A percentile compares a stretch with the other conserved stretches of the same genome.
Evolutionary conservation across 1,284 basidiomycete species (phyloP).

Genomic region (Ceratobasidium sp.): DNA sequence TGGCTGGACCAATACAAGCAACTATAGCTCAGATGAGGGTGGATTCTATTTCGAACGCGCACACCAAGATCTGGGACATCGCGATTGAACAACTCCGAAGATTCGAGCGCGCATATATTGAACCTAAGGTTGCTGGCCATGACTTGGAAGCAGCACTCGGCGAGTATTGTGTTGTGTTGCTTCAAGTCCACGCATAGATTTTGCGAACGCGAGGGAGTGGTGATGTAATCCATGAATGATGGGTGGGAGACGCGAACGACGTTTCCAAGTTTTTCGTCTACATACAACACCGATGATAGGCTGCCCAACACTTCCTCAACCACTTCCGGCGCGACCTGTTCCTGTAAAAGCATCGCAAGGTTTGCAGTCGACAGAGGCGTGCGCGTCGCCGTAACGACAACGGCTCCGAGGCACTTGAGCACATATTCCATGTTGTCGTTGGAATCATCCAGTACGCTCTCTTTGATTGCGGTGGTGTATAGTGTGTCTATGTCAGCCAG

Average conservation of each 20-base stretch:
- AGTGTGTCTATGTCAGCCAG: not conserved
- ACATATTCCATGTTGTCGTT: not conserved
- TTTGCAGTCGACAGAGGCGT: not conserved
- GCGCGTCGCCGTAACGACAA: not conserved
- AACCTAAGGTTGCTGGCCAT: not conserved
- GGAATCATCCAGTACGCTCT: not conserved
- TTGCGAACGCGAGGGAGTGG: not conserved
- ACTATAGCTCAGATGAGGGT: conserved; percentile 14
- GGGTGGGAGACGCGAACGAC: conserved; percentile 35
- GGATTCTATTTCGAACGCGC: not conserved
- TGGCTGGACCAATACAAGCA: conserved; percentile 29
- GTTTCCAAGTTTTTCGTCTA: not conserved
- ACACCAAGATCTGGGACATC: conserved; percentile 3
- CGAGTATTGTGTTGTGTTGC: conserved; percentile 10
- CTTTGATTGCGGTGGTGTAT: not conserved
- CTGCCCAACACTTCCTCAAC: not conserved
- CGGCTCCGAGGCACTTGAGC: not conserved
- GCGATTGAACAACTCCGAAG: conserved; percentile 4
- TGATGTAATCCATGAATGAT: conserved; percentile 19
- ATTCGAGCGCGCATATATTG: conserved; percentile 26
- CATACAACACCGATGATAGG: conserved; percentile 26
- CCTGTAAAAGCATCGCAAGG: not conserved
- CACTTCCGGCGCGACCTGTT: not conserved
- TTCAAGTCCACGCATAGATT: not conserved
- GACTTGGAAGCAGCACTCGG: not conserved